These are phyloP conservation scores for Gliomastix tumulicola DNA, from an alignment of 2,329 filamentous ascomycete genomes.

Conservation along the genomic window DNA sequence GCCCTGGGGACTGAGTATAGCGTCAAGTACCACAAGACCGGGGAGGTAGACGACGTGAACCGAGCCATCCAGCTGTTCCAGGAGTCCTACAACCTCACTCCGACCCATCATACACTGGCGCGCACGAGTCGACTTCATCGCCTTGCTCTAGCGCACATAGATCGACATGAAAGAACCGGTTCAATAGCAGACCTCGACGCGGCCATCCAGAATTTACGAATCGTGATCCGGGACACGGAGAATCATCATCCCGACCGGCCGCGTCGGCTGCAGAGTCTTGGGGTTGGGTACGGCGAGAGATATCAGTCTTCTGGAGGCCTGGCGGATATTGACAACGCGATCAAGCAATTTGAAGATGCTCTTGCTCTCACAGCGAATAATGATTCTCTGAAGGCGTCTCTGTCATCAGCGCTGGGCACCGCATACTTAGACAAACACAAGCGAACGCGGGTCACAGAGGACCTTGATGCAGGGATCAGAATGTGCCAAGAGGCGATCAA, in stretches of 20 bases:
- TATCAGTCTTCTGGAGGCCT: not conserved
- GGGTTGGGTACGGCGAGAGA: not conserved
- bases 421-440: not conserved
- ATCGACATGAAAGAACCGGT: too few species aligned
- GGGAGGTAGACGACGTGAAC: not conserved
- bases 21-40: not conserved
- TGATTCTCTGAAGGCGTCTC: not conserved
- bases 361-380: not conserved
- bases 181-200: too few species aligned
- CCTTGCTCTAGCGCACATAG: too few species aligned
- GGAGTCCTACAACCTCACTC: not conserved
- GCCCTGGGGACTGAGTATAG: not conserved
- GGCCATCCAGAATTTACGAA: too few species aligned
- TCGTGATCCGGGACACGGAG: not conserved
- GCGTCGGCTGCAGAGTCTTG: not conserved
- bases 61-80: not conserved
- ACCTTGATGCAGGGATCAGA: not conserved
- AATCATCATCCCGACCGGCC: not conserved
- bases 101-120: too few species aligned
- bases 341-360: not conserved
- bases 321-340: not conserved
- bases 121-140: too few species aligned
- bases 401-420: not conserved
- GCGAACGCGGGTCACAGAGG: not conserved
- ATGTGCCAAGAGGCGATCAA: not conserved